phyloP scores from a whole-genome alignment of 1,139 yeast genomes.

The Blastobotrys buckinghamii region DNA sequence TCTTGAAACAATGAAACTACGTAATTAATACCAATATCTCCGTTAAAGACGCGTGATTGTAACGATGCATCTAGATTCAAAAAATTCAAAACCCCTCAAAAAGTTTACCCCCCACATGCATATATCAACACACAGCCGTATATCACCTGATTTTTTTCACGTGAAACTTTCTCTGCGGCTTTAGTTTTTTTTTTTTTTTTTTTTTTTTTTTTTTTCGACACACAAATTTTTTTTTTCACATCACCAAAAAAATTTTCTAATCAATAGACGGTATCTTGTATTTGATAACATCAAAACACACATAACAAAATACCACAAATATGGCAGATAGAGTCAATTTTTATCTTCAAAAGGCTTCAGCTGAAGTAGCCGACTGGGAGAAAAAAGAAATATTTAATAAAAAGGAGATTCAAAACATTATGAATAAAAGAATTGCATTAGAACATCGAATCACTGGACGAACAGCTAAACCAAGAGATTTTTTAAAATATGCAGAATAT shows the following conservation, averaged over 20 bases:
- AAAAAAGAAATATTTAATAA: constrained; percentile 64
- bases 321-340: constrained; percentile 77
- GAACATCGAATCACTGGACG: constrained; percentile 87
- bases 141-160: background rate
- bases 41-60: no score
- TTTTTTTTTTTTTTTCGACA: background rate
- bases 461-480: constrained; percentile 76
- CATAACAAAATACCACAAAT: constrained; percentile 3
- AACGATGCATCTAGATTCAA: no score
- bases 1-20: no score
- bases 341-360: constrained; percentile 78
- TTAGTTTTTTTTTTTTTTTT: constrained; percentile 1
- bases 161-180: background rate
- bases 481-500: constrained; percentile 69
- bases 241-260: background rate
- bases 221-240: background rate
- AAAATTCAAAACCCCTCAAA: no score
- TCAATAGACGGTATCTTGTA: no score
- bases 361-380: constrained; percentile 86
- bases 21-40: no score
- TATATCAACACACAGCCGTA: no score
- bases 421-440: constrained; percentile 92
- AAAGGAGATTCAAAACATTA: constrained; percentile 74
- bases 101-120: no score
- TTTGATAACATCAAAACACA: no score